These are phyloP conservation scores for Cyclostephanos invisitatus DNA, from an alignment of 108 stramenopile species.

Conservation along the genomic window DNA sequence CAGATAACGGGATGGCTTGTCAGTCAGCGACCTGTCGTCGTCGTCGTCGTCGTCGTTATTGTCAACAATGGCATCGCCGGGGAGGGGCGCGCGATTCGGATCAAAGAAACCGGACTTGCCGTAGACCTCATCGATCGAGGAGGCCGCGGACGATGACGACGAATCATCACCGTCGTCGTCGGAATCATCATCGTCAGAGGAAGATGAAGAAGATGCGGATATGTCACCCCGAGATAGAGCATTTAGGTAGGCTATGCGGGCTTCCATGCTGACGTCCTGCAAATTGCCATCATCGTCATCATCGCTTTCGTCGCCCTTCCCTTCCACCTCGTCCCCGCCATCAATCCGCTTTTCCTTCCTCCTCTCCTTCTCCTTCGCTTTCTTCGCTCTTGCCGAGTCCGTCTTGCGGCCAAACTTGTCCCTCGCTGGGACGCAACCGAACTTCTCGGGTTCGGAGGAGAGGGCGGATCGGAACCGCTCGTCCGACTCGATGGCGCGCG, in stretches of 20 bases:
- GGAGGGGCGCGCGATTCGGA: slow-evolving; percentile 50
- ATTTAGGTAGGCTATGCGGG: slow-evolving; percentile 91
- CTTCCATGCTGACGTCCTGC: slow-evolving; percentile 61
- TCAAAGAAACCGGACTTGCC: slow-evolving; percentile 76
- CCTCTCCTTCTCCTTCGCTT: slow-evolving; percentile 32
- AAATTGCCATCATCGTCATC: slow-evolving; percentile 15
- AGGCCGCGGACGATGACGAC: slow-evolving; percentile 24
- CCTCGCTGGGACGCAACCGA: slow-evolving; percentile 50
- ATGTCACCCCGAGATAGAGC: slow-evolving; percentile 92
- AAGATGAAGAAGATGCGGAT: slow-evolving; percentile 62
- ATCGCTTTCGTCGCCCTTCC: slow-evolving; percentile 16
- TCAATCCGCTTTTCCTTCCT: slow-evolving; percentile 24
- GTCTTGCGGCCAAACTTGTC: slow-evolving; percentile 75
- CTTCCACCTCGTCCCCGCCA: neutral
- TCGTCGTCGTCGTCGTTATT: slow-evolving; percentile 56
- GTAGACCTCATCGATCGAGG: slow-evolving; percentile 51
- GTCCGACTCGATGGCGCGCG: slow-evolving; percentile 54
- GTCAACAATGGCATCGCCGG: slow-evolving; percentile 39
- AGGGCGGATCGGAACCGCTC: slow-evolving; percentile 84
- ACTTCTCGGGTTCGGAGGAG: slow-evolving; percentile 71
- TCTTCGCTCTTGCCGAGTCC: slow-evolving; percentile 10
- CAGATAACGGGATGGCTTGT: slow-evolving; percentile 66
- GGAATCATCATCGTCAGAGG: slow-evolving; percentile 35
- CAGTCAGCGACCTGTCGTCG: slow-evolving; percentile 43
- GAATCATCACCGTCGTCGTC: slow-evolving; percentile 37